Percentiles rank a stretch among this genome's conserved stretches.
These are phyloP conservation scores for Yarrowia sp. DNA, from an alignment of 805 yeast genomes.

Conservation along the genomic window DNA sequence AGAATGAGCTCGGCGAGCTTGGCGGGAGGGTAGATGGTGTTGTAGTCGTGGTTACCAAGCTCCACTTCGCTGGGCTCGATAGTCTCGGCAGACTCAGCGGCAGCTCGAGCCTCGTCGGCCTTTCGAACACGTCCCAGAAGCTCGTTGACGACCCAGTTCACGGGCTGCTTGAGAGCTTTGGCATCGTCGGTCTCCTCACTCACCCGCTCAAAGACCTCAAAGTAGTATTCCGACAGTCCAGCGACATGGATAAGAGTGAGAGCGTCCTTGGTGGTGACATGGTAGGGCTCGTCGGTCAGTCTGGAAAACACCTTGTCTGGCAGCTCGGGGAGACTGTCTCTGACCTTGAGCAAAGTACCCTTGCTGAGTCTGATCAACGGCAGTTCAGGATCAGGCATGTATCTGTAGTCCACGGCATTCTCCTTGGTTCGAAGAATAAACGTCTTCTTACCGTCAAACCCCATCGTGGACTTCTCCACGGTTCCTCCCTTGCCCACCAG, in stretches of 20 bases:
- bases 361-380: slow-evolving; percentile 61
- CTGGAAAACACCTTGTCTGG: slow-evolving; percentile 65
- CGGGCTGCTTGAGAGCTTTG: slow-evolving; percentile 50
- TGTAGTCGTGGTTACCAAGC: not conserved
- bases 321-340: slow-evolving; percentile 55
- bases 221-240: slow-evolving; percentile 61
- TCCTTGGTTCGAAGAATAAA: slow-evolving; percentile 77
- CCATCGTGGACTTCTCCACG: slow-evolving; percentile 73
- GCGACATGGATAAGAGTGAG: slow-evolving; percentile 64
- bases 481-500: slow-evolving; percentile 54
- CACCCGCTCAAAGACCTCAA: slow-evolving; percentile 51
- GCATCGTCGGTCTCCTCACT: slow-evolving; percentile 48
- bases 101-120: slow-evolving; percentile 45
- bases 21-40: slow-evolving; percentile 51
- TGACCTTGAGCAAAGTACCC: slow-evolving; percentile 55
- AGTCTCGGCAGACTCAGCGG: slow-evolving; percentile 52
- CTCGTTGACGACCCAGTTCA: slow-evolving; percentile 86
- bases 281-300: slow-evolving; percentile 59
- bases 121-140: slow-evolving; percentile 60
- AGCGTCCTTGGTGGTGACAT: slow-evolving; percentile 75
- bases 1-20: slow-evolving; percentile 63
- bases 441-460: slow-evolving; percentile 86
- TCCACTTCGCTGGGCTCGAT: not conserved
- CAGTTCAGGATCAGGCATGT: slow-evolving; percentile 93
- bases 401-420: slow-evolving; percentile 83